Evolutionary conservation across 176 grass and related monocot genomes (phyloP).

Genomic region (Luzula sylvatica): DNA sequence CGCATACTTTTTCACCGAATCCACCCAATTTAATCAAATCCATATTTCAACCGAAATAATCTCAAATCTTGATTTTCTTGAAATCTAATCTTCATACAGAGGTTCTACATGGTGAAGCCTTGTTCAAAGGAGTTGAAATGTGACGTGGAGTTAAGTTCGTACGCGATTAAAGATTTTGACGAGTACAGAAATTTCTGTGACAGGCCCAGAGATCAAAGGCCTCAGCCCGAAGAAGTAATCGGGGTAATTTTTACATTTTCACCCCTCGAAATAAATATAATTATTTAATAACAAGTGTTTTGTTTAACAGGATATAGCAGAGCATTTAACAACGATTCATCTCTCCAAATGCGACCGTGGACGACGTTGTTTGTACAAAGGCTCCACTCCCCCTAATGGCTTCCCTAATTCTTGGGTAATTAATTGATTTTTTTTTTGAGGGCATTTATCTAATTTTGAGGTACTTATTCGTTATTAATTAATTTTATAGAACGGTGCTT

Average conservation of each 20-base stretch:
- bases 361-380: conserved; percentile 89
- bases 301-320: conserved; percentile 76
- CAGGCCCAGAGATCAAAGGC: conserved; percentile 62
- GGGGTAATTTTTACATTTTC: conserved; percentile 36
- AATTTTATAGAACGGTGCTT: conserved; percentile 53
- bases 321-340: conserved; percentile 80
- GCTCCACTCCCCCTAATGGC: conserved; percentile 66
- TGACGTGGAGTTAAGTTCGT: conserved; percentile 97
- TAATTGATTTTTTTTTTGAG: conserved; percentile 7
- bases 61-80: not conserved
- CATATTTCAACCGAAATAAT: not conserved
- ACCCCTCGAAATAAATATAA: conserved; percentile 9
- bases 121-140: conserved; percentile 97
- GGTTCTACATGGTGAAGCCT: conserved; percentile 98
- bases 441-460: too few relatives aligned
- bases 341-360: conserved; percentile 75
- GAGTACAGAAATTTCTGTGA: conserved; percentile 98
- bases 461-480: not conserved
- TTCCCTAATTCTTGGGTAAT: conserved; percentile 90
- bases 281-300: not conserved
- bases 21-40: not conserved
- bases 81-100: conserved; percentile 38
- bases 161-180: conserved; percentile 87
- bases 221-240: conserved; percentile 95
- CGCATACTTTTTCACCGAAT: conserved; percentile 32